A percentile compares a stretch with the other conserved stretches of the same genome.
Evolutionary conservation across 169 alveolate genomes (phyloP).

Genomic region (Plasmodium ovale): DNA sequence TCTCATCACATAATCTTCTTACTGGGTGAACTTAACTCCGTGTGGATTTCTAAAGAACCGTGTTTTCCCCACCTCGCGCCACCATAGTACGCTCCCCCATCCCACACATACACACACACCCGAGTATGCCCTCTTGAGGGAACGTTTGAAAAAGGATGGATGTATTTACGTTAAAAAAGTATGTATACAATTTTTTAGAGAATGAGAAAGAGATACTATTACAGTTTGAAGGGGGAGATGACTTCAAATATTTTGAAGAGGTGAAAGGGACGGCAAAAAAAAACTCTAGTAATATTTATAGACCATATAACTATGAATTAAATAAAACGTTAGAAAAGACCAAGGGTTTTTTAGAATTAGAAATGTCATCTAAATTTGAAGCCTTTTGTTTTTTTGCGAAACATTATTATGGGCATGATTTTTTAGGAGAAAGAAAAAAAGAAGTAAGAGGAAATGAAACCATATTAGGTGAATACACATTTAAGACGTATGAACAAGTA

Average conservation of each 20-base stretch:
- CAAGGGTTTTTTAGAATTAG: constrained; percentile 12
- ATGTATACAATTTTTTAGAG: constrained; percentile 46
- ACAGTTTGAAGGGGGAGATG: constrained; percentile 7
- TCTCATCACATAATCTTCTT: no score
- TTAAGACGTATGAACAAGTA: constrained; percentile 68
- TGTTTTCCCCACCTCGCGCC: no score
- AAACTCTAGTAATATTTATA: constrained; percentile 59
- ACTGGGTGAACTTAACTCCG: no score
- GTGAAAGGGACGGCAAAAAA: constrained; percentile 41
- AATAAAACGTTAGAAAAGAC: constrained; percentile 1
- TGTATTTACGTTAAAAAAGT: constrained; percentile 3
- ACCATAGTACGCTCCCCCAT: no score
- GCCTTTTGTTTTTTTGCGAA: constrained; percentile 23
- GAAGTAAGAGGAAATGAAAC: constrained; percentile 43
- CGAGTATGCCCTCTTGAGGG: neutral
- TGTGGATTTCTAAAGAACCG: no score
- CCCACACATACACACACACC: neutral
- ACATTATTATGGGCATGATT: constrained; percentile 27
- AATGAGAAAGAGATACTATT: constrained; percentile 2
- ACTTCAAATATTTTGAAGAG: constrained; percentile 25
- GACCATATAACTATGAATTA: constrained; percentile 37
- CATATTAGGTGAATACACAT: constrained; percentile 50
- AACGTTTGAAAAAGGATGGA: constrained; percentile 18
- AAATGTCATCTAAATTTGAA: constrained; percentile 22
- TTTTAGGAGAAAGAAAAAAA: constrained; percentile 74